phyloP scores from a whole-genome alignment of 768 basidiomycete genomes.

The Pleurotus platypus region DNA sequence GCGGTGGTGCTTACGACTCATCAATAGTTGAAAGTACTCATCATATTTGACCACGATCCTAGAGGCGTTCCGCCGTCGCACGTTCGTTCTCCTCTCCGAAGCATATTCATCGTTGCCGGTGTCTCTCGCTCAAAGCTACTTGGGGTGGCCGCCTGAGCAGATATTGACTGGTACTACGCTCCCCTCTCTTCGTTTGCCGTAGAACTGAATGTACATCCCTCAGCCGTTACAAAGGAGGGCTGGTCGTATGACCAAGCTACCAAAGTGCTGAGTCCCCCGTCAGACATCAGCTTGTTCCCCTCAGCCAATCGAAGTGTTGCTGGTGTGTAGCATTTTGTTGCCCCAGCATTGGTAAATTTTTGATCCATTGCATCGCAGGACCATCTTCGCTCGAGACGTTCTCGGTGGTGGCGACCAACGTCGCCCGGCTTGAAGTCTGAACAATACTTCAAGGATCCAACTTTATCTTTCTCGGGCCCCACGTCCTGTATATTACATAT shows the following conservation, averaged over 20 bases:
- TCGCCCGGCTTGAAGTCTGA: conserved; percentile 43
- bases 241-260: conserved; percentile 52
- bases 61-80: conserved; percentile 61
- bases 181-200: not conserved
- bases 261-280: conserved; percentile 40
- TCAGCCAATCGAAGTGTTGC: not conserved
- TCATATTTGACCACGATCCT: conserved; percentile 1
- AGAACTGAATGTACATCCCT: not conserved
- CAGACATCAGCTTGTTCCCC: conserved; percentile 5
- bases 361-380: conserved; percentile 3
- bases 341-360: not conserved
- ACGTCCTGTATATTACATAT: too few relatives aligned
- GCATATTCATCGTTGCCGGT: conserved; percentile 65
- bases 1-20: conserved; percentile 15
- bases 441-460: too few relatives aligned
- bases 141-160: conserved; percentile 43
- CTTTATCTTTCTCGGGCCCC: too few relatives aligned
- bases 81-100: conserved; percentile 51
- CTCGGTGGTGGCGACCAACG: conserved; percentile 43
- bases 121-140: conserved; percentile 50
- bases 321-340: conserved; percentile 9
- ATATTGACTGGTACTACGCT: conserved; percentile 22
- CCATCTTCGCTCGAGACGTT: conserved; percentile 18
- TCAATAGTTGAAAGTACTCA: not conserved
- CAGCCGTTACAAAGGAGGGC: conserved; percentile 38